Evolutionary conservation across 352 stramenopile genomes (phyloP).

Genomic region (Globisporangium middletonii): DNA sequence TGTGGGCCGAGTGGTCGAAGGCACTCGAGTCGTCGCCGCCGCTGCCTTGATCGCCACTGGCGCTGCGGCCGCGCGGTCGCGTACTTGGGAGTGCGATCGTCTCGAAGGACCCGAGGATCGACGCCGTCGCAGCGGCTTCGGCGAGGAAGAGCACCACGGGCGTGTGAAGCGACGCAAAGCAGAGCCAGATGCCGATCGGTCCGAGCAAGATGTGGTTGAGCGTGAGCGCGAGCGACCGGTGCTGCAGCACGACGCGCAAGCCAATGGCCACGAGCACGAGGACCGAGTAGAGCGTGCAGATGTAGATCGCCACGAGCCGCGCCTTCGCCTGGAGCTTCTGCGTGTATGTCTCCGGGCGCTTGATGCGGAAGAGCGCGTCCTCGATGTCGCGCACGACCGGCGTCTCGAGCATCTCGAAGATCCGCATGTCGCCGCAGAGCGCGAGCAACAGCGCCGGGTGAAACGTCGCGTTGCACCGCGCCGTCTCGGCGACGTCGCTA

Average conservation of each 20-base stretch:
- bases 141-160: slow-evolving; percentile 74
- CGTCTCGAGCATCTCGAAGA: slow-evolving; percentile 85
- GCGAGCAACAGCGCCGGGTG: slow-evolving; percentile 63
- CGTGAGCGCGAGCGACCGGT: slow-evolving; percentile 59
- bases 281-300: slow-evolving; percentile 66
- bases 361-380: slow-evolving; percentile 72
- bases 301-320: slow-evolving; percentile 40
- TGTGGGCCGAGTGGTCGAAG: not conserved
- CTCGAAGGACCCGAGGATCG: slow-evolving; percentile 75
- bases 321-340: slow-evolving; percentile 69
- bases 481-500: slow-evolving; percentile 30
- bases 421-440: slow-evolving; percentile 80
- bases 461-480: slow-evolving; percentile 72
- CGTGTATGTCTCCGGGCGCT: slow-evolving; percentile 59
- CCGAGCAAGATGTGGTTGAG: slow-evolving; percentile 66
- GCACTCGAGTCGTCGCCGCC: too few species aligned
- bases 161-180: slow-evolving; percentile 81
- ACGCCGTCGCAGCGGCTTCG: slow-evolving; percentile 62
- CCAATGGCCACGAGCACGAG: slow-evolving; percentile 63
- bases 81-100: slow-evolving; percentile 37
- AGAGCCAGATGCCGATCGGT: slow-evolving; percentile 78
- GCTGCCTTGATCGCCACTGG: not conserved
- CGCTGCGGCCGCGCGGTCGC: not conserved
- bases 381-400: slow-evolving; percentile 74
- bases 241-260: slow-evolving; percentile 56